Percentiles rank a stretch among this genome's conserved stretches.
Evolutionary conservation across 371 early-diverging fungal species (phyloP).

Genomic region (Lichtheimia ramosa): DNA sequence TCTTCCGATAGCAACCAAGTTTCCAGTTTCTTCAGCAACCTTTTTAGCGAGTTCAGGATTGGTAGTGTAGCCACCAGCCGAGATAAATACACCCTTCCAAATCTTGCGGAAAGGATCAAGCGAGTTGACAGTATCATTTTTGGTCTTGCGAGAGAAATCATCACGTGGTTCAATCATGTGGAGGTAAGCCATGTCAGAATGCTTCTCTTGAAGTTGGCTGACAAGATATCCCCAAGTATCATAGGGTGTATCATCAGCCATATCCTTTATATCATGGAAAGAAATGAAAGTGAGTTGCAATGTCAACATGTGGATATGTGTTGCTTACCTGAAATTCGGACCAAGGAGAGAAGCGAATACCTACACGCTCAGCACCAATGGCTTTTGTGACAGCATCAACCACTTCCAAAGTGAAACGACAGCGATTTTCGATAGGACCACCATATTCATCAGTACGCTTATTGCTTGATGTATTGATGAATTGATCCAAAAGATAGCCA

Average conservation of each 20-base stretch:
- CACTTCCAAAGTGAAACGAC: slow-evolving; percentile 47
- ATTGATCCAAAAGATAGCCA: slow-evolving; percentile 60
- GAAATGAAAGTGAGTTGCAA: too few relatives aligned
- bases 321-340: slow-evolving; percentile 9
- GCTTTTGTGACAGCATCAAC: slow-evolving; percentile 31
- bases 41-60: slow-evolving; percentile 13
- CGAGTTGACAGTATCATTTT: slow-evolving; percentile 10
- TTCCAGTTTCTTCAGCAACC: slow-evolving; percentile 23
- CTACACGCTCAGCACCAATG: slow-evolving; percentile 15
- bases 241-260: slow-evolving; percentile 29
- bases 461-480: slow-evolving; percentile 36
- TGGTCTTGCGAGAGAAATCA: slow-evolving; percentile 9
- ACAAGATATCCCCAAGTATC: slow-evolving; percentile 34
- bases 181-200: slow-evolving; percentile 30
- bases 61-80: slow-evolving; percentile 30
- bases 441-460: slow-evolving; percentile 63
- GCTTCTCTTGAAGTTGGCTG: slow-evolving; percentile 20
- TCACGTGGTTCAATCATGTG: slow-evolving; percentile 37
- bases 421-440: slow-evolving; percentile 53
- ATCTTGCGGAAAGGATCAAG: slow-evolving; percentile 28
- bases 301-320: too few relatives aligned
- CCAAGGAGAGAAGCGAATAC: slow-evolving; percentile 27
- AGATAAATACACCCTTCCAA: slow-evolving; percentile 33
- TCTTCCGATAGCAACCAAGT: slow-evolving; percentile 33
- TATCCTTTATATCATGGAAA: slow-evolving; percentile 9